Base-by-base conservation (phyloP, 306 rosid genomes). In the Cicer arietinum region DNA sequence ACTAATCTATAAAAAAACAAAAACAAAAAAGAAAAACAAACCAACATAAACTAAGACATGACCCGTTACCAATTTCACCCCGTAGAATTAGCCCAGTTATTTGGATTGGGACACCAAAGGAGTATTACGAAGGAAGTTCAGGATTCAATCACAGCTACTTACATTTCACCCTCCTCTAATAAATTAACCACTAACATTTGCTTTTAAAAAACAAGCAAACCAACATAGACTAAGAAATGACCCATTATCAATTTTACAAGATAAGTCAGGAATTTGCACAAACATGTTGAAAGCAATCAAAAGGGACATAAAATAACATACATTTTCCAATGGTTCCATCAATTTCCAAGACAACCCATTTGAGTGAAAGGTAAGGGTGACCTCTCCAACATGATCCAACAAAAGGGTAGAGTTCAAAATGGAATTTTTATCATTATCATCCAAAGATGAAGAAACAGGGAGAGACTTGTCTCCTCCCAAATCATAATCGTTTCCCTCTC, bases 271-370 rank as follows among this genome's bases (percentile, higher is more conserved):
- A 5, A 60, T 30, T 53, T 69, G 20, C 30, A 71, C 64, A 57
- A 65, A 47, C 56, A 77, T 3, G 9, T 77, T 3, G 7, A 14
- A 20, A 30, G 79, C 74, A 73, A 65, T 7, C 12, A 69, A 66
- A 52, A 35, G 41, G 64, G 58, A 65, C 43, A 59, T 59, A 42
- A 52, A 30, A 30, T 30, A 37, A 37, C 69, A 80, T 79, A 91
- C 98, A 76, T 56, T 61, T 25, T 76, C 81, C 46, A 79, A 70
- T 4, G 89, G 59, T 9, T 75, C 76, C 12, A 81, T 61, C 61
- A 67, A 76, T 76, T 88, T 79, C 98, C 98, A 94, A 71, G 87
- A 84, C 73, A 94, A 75, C 12, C 90, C 88, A 76, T 89, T 84
- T 9, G 95, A 77, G 61, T 85, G 65, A 56, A 79, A 87, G 86